Percentiles rank a stretch among this genome's conserved stretches.
Evolutionary conservation across 192 early-diverging fungal genomes (phyloP).

Genomic region (Backusella circina): DNA sequence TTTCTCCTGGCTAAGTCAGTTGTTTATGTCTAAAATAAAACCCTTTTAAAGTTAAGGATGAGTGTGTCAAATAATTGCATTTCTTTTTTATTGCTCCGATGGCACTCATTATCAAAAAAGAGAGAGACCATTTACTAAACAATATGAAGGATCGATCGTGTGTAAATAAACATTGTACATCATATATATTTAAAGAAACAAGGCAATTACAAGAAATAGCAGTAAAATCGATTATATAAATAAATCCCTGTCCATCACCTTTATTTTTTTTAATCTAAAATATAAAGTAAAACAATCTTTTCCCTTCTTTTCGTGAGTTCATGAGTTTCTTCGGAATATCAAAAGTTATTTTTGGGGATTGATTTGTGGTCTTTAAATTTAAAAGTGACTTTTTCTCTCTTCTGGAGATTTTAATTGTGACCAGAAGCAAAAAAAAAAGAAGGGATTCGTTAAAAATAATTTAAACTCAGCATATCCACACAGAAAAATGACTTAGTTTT

Average conservation of each 20-base stretch:
- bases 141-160: too few species aligned
- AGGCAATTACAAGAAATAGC: background rate
- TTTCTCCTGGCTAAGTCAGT: background rate
- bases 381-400: background rate
- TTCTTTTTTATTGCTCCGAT: background rate
- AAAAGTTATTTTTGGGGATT: background rate
- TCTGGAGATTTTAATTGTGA: background rate
- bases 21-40: background rate
- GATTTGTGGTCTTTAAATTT: background rate
- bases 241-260: background rate
- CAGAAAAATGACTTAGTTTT: constrained; percentile 5
- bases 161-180: background rate
- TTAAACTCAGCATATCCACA: background rate
- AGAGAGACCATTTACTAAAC: background rate
- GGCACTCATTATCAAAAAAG: background rate
- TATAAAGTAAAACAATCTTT: background rate
- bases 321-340: background rate
- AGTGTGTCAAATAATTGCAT: background rate
- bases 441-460: background rate
- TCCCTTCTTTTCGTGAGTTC: background rate
- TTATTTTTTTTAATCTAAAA: background rate
- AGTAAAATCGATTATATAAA: background rate
- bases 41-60: background rate
- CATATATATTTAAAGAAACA: background rate
- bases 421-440: background rate